These are phyloP conservation scores for Pichia sporocuriosa DNA, from an alignment of 805 yeast genomes.

Conservation along the genomic window DNA sequence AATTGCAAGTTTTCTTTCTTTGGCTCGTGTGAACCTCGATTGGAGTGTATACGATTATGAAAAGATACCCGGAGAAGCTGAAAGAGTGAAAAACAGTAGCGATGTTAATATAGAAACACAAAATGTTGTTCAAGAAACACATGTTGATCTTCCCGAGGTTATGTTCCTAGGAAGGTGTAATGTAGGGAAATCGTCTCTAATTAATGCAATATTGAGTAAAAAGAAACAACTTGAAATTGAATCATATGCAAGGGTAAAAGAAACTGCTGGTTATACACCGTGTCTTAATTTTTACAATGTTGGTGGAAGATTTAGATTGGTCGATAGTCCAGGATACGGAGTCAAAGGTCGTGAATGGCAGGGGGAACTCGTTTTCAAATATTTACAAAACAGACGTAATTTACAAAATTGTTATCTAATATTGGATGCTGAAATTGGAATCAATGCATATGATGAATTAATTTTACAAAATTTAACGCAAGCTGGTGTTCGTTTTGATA, in stretches of 20 bases:
- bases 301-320: slow-evolving; percentile 54
- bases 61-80: background rate
- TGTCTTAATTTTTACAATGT: slow-evolving; percentile 68
- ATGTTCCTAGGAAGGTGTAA: slow-evolving; percentile 73
- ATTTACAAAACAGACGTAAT: slow-evolving; percentile 47
- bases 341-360: slow-evolving; percentile 55
- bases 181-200: slow-evolving; percentile 77
- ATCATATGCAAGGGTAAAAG: slow-evolving; percentile 36
- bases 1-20: slow-evolving; percentile 38
- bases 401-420: slow-evolving; percentile 56
- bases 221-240: slow-evolving; percentile 22
- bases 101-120: background rate
- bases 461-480: slow-evolving; percentile 44
- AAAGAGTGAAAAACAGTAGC: background rate
- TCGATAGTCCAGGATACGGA: slow-evolving; percentile 94
- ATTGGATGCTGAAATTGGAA: slow-evolving; percentile 53
- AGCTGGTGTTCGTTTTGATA: slow-evolving; percentile 61
- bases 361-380: slow-evolving; percentile 62
- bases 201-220: slow-evolving; percentile 52
- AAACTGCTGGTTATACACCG: slow-evolving; percentile 39
- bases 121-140: background rate
- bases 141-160: slow-evolving; percentile 51
- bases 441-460: slow-evolving; percentile 47
- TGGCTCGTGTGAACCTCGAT: slow-evolving; percentile 41
- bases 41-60: slow-evolving; percentile 51